A percentile compares a stretch with the other conserved stretches of the same genome.
Evolutionary conservation across 805 yeast genomes (phyloP).

Genomic region (Metschnikowia similis): DNA sequence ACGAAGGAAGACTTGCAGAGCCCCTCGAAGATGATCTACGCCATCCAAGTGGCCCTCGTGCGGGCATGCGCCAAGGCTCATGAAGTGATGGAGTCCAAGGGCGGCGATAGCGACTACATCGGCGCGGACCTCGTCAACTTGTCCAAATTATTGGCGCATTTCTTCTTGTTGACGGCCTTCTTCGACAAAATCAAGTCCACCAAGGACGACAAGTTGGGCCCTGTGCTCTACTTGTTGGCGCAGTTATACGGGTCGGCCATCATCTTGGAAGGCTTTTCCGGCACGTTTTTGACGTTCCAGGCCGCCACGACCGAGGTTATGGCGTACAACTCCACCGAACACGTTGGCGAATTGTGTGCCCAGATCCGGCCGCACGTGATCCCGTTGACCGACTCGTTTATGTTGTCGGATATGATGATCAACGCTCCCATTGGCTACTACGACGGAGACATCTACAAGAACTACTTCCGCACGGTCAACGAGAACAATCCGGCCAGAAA

Average conservation of each 20-base stretch:
- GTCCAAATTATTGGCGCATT: constrained; percentile 49
- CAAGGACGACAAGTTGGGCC: constrained; percentile 38
- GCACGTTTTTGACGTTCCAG: constrained; percentile 63
- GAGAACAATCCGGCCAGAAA: constrained; percentile 44
- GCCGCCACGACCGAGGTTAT: constrained; percentile 49
- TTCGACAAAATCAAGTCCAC: constrained; percentile 32
- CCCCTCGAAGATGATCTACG: constrained; percentile 21
- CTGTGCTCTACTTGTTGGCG: constrained; percentile 51
- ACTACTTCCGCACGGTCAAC: constrained; percentile 60
- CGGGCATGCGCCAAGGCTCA: constrained; percentile 34
- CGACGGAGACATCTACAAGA: constrained; percentile 79
- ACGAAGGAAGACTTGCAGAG: constrained; percentile 18
- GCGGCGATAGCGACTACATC: constrained; percentile 43
- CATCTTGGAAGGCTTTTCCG: constrained; percentile 63
- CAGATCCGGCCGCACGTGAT: constrained; percentile 60
- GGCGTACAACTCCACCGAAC: constrained; percentile 41
- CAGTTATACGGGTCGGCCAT: constrained; percentile 55
- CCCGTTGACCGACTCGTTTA: constrained; percentile 79
- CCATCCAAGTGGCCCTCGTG: constrained; percentile 34
- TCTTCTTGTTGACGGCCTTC: constrained; percentile 42
- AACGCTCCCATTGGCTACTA: constrained; percentile 78
- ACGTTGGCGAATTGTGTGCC: constrained; percentile 31
- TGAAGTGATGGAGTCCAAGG: constrained; percentile 27
- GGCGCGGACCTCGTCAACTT: constrained; percentile 43
- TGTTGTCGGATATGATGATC: constrained; percentile 72